Conservation (phyloP, 1,284 basidiomycete species). For the Polyporus tsugae region DNA sequence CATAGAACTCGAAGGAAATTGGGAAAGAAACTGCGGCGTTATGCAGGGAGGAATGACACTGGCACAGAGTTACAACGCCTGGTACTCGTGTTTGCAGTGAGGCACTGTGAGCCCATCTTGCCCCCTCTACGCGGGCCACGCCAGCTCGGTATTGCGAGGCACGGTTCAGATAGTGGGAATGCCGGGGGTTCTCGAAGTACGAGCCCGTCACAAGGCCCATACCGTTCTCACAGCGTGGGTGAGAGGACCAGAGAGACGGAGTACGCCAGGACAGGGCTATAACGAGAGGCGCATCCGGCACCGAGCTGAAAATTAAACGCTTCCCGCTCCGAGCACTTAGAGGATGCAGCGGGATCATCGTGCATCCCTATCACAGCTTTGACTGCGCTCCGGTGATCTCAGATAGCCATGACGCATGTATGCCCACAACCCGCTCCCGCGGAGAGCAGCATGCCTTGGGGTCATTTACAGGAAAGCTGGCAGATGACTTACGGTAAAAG, state of each 20-base stretch:
- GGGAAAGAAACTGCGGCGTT: constrained; percentile 23
- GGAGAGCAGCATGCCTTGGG: too few relatives aligned
- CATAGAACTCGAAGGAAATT: neutral
- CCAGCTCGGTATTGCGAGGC: constrained; percentile 18
- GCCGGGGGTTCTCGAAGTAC: constrained; percentile 24
- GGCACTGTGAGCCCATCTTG: constrained; percentile 26
- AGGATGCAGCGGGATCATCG: constrained; percentile 10
- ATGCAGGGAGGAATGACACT: constrained; percentile 22
- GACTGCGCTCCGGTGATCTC: constrained; percentile 5
- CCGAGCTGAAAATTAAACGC: constrained; percentile 21
- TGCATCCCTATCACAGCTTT: constrained; percentile 6
- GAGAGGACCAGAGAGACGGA: constrained; percentile 1
- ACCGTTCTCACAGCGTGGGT: constrained; percentile 25
- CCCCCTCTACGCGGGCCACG: constrained; percentile 15
- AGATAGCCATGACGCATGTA: neutral
- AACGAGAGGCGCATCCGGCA: constrained; percentile 5
- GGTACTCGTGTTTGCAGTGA: constrained; percentile 36
- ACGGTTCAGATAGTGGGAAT: constrained; percentile 28
- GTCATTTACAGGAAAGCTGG: neutral
- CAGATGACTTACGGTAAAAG: constrained; percentile 7
- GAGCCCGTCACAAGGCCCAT: constrained; percentile 25
- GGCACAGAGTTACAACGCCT: constrained; percentile 31
- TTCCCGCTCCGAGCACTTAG: constrained; percentile 20
- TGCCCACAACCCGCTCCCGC: neutral
- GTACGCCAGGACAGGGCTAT: neutral